Conservation (phyloP, 495 filamentous ascomycete species). For the Annulohypoxylon maeteangense region DNA sequence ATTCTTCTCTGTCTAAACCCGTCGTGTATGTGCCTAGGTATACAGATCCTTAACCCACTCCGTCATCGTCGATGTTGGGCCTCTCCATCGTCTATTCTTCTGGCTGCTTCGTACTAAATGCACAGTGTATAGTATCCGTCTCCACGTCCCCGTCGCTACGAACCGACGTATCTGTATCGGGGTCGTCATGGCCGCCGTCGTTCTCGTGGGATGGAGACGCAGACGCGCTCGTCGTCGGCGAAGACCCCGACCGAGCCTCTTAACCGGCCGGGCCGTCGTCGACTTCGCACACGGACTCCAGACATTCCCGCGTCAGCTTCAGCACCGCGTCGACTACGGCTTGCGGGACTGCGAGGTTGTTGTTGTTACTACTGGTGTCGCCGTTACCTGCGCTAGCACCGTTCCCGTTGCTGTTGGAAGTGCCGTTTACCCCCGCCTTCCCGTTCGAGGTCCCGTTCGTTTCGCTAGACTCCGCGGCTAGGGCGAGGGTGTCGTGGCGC, state of each 20-base stretch:
- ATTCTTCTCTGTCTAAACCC: not conserved
- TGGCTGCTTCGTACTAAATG: not conserved
- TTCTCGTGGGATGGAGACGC: too few relatives aligned
- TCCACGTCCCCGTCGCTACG: not conserved
- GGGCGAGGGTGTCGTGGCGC: slow-evolving; percentile 55
- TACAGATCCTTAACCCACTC: not conserved
- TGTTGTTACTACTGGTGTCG: not conserved
- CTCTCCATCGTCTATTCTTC: not conserved
- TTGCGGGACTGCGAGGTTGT: slow-evolving; percentile 60
- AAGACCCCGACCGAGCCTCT: not conserved
- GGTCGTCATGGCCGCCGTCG: not conserved
- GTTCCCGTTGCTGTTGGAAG: slow-evolving; percentile 29
- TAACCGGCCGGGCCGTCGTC: slow-evolving; percentile 48
- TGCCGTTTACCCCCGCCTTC: slow-evolving; percentile 15
- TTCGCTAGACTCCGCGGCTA: slow-evolving; percentile 10
- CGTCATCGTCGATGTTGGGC: not conserved
- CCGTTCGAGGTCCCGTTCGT: slow-evolving; percentile 38
- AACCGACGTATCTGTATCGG: too few relatives aligned
- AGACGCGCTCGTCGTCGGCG: too few relatives aligned
- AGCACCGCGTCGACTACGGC: slow-evolving; percentile 64
- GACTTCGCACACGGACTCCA: slow-evolving; percentile 62
- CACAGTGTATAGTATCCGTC: not conserved
- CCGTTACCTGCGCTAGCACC: not conserved
- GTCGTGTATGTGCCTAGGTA: not conserved
- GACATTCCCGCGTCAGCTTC: slow-evolving; percentile 60